Base-by-base conservation (phyloP, 169 alveolate genomes). In the Eimeria acervulina region DNA sequence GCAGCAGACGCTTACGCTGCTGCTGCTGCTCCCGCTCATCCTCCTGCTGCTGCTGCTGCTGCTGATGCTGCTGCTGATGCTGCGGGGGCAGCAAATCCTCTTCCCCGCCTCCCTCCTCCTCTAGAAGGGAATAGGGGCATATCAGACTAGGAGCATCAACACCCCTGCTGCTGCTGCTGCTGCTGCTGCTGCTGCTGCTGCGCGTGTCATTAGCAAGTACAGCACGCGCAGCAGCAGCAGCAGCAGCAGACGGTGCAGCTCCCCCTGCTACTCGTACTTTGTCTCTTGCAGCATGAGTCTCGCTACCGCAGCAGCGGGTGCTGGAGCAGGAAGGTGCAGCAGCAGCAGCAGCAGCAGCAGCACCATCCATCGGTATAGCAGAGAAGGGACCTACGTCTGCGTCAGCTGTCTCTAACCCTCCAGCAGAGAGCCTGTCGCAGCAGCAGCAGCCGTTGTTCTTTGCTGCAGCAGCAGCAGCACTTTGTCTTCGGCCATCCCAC, bases 201-300 rank as follows among this genome's bases (percentile, higher is more conserved):
- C 55, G 5, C 12, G 12, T 47, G 55, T 47, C 55, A 5, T 5
- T 7, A 7, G 55, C 19, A 47, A 7, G 12, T 47, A 12, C 55
- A 47, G 55, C 19, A 47, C 55, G 55, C 12, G 55, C 55, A 7
- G 55, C 55, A 47, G 55, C 55, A 47, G 55, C 91, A 44, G 91
- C 91, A 83, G 76, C 76, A 83, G 76, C 91, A 47, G 51, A 42
- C 7, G 76, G 51, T 12, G 70, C 52, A 47, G 76, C 74, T n/a
- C 74, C 91, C 4, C 74, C 74, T 42, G 52, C 91, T 52, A 38
- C 91, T 47, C 74, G 47, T 83, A 19, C 55, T 26, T 28, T 70
- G 7, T 42, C 7, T 83, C 38, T 8, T 72, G 47, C n/a, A 2
- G 23, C 42, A 42, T 47, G 26, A 38, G 28, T 10, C 42, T 51